Evolutionary conservation across 352 stramenopile species (phyloP), one percentile per base, ranked within the genome.

Genomic region (Pythium monospermum): DNA sequence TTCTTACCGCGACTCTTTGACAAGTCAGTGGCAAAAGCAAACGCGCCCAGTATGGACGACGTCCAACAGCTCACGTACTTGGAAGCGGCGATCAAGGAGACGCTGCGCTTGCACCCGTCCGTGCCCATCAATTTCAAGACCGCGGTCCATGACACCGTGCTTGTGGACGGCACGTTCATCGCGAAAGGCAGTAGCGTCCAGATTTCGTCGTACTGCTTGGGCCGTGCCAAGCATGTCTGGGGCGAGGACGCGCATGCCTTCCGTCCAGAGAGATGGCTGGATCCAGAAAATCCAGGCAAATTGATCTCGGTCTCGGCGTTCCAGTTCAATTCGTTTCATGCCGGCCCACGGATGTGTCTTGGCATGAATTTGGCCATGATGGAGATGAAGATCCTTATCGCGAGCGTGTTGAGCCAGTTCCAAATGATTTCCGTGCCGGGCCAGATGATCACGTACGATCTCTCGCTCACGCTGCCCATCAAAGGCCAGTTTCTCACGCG

Each of bases 301-400:
- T 22, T 69, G 25, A 53, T 61, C 35, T 19, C 32, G 0, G 43
- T 65, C 15, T 71, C 65, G n/a, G 41, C 53, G 11, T 83, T 76
- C 59, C 46, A 81, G 54, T 83, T 76, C 41, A 58, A 56, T 4
- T 49, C 62, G 10, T 85, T 85, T 45, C 61, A 79, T 53, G 73
- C 60, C 12, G 74, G 74, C n/a, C 63, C 60, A 13, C 53, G 72
- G 15, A 45, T 68, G 37, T 85, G 73, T 57, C 52, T 80, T 5
- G 73, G 73, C 11, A 72, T 62, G 38, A 56, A 61, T n/a, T 27
- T 85, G 12, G 73, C 73, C 1, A 52, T 80, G 44, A 64, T 82
- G 47, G 64, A 83, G 49, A 71, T 78, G 33, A 78, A 82, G 49
- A 59, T 77, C 8, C 23, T 67, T 18, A 23, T 74, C 5, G 53